Base-by-base conservation (phyloP, 2,329 filamentous ascomycete species). In the Xylaria sp. region DNA sequence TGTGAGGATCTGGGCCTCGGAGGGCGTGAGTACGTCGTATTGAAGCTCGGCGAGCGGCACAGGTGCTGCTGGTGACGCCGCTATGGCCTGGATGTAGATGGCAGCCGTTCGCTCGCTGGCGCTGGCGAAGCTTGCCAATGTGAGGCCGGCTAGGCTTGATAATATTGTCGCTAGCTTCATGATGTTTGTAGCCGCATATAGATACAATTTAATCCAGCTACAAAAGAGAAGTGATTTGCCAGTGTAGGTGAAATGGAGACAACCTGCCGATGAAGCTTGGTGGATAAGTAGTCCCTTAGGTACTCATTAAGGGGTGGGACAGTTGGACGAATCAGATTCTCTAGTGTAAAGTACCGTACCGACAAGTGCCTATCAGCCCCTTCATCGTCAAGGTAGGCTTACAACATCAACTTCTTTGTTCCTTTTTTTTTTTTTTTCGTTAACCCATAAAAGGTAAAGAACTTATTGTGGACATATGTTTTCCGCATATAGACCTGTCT, bases 41-140 rank as follows among this genome's bases (percentile, higher is more conserved):
- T 83, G 79, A 67, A 90, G 79, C 70, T 87, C 84, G 71, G 87
- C 88, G 66, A 91, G 85, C n/a, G 80, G 79, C 54, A 75, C 76
- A 63, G 84, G 80, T 6, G 77, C 67, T 40, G 78, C 67, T 51
- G 78, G 70, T 26, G 77, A 64, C 61, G 77, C 68, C 33, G 78
- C 73, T 69, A 89, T 77, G 61, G 86, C 83, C 70, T 89, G 86
- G 73, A 88, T 80, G 81, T 85, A 87, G 79, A 89, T 80, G 66
- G 86, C 79, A 38, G 83, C 84, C 38, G 82, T 85, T 68, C 82
- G 82, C 49, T 78, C 76, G 57, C 69, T 69, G 58, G 81, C 80
- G 44, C 73, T 74, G 67, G 80, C 81, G 51, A 83, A 73, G 42
- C 81, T 75, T 17, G 81, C 80, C 15, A 75, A 65, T 13, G 73